Base-by-base conservation (phyloP, 2,329 filamentous ascomycete genomes). In the Aspergillus sp. region DNA sequence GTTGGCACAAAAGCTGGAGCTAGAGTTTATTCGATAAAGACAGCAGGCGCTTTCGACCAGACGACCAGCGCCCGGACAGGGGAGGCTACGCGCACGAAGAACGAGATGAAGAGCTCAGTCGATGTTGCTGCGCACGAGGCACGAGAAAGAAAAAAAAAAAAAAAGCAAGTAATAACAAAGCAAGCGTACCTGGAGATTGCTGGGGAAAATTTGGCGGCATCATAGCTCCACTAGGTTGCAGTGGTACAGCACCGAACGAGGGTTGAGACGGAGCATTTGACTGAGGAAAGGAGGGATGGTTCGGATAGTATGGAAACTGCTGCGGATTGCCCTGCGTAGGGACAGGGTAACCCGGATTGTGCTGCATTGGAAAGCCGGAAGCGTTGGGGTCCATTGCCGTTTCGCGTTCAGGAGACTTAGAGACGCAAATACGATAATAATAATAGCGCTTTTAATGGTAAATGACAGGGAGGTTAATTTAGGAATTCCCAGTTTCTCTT, bases 141-240 rank as follows among this genome's bases (percentile, higher is more conserved):
- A 51, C 45, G 40, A 54, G 39, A 56, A 59, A 56, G 44, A 55
- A 56, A 48, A 57, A 41, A 31, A 35, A 52, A 59, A 58, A 48
- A 51, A 55, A 48, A 59, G 40, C 46, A 52, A 52, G 12, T 37
- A 37, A 23, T 23, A 58, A 45, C 57, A 27, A 56, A 57, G 27
- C 27, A 25, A 61, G 70, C 72, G 62, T 71, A 75, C 72, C 72
- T 56, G 70, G 66, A 33, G 68, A 66, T 46, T 70, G 68, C 62
- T 73, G 72, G 56, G 71, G 68, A 55, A 72, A 74, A 25, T 70
- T 68, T 31, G 68, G 62, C 44, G 73, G 68, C 66, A 76, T 75
- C 70, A 76, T 73, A 63, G 68, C 67, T 70, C 73, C 72, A 65
- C 70, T 67, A 55, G 70, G 64, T 61, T 76, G 73, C 67, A 73